Base-by-base conservation (phyloP, 1,139 yeast species). In the Saccharomyces hybrid region DNA sequence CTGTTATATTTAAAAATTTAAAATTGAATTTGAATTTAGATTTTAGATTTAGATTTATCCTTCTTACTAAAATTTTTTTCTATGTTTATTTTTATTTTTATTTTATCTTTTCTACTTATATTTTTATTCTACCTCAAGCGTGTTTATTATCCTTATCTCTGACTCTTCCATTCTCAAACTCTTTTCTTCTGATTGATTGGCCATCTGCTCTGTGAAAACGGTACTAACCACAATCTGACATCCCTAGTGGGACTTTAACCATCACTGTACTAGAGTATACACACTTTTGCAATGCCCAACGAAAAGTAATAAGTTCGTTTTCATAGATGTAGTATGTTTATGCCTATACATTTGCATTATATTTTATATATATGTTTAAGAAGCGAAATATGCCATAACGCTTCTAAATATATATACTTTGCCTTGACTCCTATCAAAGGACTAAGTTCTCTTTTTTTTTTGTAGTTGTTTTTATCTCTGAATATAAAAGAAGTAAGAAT, bases 1-100 rank as follows among this genome's bases (percentile, higher is more conserved):
- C 42, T 4, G 26, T 21, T 42, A 44, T 47, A 52, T 26, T 42
- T 51, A 51, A 46, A 24, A 47, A 42, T 50, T 48, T 49, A 44
- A 51, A 49, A 47, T 51, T 46, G 48, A 51, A 50, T 42, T 42
- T 16, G 11, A 48, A 34, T 19, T 48, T 29, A 24, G 26, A 24
- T 24, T 29, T 28, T 26, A 28, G 12, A 50, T 24, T 26, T 38
- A 50, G 42, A 38, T 32, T 50, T 24, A 16, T 4, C 32, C 16
- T 48, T 48, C 31, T 16, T 31, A 38, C 24, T 38, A n/a, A 16
- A 34, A 49, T 34, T 19, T 24, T 12, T 46, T 24, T 46, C 48
- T 26, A 31, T 34, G 21, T 49, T 49, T 27, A 32, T 32, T 31
- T 49, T 28, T 27, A 12, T 26, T 47, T 32, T 14, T 19, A 9